Evolutionary conservation across 2,329 filamentous ascomycete genomes (phyloP).

Genomic region (Venturia nashicola): DNA sequence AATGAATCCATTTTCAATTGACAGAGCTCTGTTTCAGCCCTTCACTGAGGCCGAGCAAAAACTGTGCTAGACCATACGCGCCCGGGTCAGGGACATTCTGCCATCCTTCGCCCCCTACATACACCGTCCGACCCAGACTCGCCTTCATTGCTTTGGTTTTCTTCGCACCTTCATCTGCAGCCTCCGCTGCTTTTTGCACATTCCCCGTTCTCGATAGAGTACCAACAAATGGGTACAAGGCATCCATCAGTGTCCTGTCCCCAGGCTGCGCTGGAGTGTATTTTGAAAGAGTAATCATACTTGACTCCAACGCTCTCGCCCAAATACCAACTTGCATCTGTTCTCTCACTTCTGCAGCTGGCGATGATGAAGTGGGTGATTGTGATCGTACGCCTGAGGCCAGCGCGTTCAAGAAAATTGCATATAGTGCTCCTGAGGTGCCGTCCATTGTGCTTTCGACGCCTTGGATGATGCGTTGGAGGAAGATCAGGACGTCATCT

Average conservation of each 20-base stretch:
- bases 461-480: slow-evolving; percentile 48
- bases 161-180: slow-evolving; percentile 63
- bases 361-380: slow-evolving; percentile 32
- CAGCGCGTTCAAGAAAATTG: slow-evolving; percentile 84
- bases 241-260: slow-evolving; percentile 84
- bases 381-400: slow-evolving; percentile 53
- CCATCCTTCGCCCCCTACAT: slow-evolving; percentile 65
- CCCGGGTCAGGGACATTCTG: slow-evolving; percentile 63
- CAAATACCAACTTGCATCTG: slow-evolving; percentile 28
- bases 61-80: slow-evolving; percentile 67
- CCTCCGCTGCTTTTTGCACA: slow-evolving; percentile 60
- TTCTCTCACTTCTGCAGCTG: slow-evolving; percentile 20
- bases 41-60: slow-evolving; percentile 67
- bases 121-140: slow-evolving; percentile 71
- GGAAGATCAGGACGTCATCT: slow-evolving; percentile 46
- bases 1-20: slow-evolving; percentile 1
- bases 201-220: slow-evolving; percentile 53
- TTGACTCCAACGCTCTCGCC: slow-evolving; percentile 58
- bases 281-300: slow-evolving; percentile 56
- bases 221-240: slow-evolving; percentile 76
- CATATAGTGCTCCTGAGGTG: slow-evolving; percentile 64
- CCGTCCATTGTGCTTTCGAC: slow-evolving; percentile 64
- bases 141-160: slow-evolving; percentile 87
- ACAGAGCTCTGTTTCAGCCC: slow-evolving; percentile 7
- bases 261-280: slow-evolving; percentile 87